Evolutionary conservation across 441 rosid genomes (phyloP).

Genomic region (Iberis amara): DNA sequence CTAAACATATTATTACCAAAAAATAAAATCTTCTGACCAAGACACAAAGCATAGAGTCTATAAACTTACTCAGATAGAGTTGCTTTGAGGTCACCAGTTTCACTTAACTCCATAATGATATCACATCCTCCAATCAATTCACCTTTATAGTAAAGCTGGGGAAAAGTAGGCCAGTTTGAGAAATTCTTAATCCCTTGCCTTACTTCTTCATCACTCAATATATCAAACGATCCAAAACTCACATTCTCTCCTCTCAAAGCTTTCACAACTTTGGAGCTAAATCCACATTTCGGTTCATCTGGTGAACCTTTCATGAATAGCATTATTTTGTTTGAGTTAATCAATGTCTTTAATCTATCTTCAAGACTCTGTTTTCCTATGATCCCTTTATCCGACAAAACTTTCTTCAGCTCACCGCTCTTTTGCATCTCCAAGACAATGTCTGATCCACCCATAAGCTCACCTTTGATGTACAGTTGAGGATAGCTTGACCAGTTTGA

Average conservation of each 20-base stretch:
- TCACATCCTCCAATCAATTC: conserved; percentile 97
- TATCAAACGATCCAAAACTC: conserved; percentile 70
- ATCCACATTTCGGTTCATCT: conserved; percentile 82
- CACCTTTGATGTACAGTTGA: conserved; percentile 72
- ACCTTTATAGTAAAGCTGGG: conserved; percentile 87
- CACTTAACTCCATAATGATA: conserved; percentile 65
- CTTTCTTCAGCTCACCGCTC: conserved; percentile 68
- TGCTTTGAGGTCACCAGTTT: conserved; percentile 66
- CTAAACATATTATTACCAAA: conserved; percentile 16
- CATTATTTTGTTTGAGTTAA: conserved; percentile 64
- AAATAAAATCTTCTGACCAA: conserved; percentile 11
- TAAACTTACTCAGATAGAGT: conserved; percentile 58
- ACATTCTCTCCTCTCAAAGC: conserved; percentile 62
- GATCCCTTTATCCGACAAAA: conserved; percentile 60
- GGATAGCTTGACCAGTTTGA: conserved; percentile 85
- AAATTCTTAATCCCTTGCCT: conserved; percentile 79
- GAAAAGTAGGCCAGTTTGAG: conserved; percentile 95
- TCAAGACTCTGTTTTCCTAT: conserved; percentile 45
- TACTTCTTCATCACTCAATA: conserved; percentile 71
- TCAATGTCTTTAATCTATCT: conserved; percentile 52
- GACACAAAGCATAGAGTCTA: not conserved
- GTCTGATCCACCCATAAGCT: conserved; percentile 95
- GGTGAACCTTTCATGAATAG: conserved; percentile 95
- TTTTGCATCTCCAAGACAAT: conserved; percentile 89
- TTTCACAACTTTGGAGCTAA: conserved; percentile 84